Evolutionary conservation across 768 basidiomycete species (phyloP).

Genomic region (Auricularia sp.): DNA sequence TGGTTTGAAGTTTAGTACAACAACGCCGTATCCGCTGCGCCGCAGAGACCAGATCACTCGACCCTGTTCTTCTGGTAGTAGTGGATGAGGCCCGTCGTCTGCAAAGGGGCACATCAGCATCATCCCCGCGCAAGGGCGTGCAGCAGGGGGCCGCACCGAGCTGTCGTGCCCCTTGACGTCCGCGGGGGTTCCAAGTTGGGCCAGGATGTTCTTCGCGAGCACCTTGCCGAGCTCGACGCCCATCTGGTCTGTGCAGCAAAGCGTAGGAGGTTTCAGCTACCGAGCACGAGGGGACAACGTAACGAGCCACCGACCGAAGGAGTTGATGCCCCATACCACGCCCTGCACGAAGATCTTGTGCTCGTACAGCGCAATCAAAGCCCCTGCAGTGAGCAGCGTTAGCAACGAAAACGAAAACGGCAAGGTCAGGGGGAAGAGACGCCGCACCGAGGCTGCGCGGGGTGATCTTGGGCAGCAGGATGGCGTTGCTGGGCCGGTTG

Average conservation of each 20-base stretch:
- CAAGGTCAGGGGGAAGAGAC: slow-evolving; percentile 2
- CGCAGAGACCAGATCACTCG: slow-evolving; percentile 33
- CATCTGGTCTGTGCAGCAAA: slow-evolving; percentile 73
- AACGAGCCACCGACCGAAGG: slow-evolving; percentile 57
- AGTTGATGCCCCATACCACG: slow-evolving; percentile 97
- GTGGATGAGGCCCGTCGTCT: slow-evolving; percentile 95
- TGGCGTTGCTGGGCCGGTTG: slow-evolving; percentile 92
- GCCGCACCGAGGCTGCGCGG: slow-evolving; percentile 74
- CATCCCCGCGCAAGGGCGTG: background rate
- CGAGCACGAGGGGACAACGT: too few species aligned
- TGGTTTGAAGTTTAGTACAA: background rate
- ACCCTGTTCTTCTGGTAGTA: slow-evolving; percentile 88
- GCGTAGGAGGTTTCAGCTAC: too few species aligned
- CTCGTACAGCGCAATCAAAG: slow-evolving; percentile 86
- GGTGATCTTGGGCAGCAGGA: slow-evolving; percentile 88
- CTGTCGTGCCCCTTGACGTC: slow-evolving; percentile 85
- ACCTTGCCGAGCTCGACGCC: slow-evolving; percentile 98
- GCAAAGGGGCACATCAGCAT: slow-evolving; percentile 7
- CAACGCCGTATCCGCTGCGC: background rate
- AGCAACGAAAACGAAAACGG: too few species aligned
- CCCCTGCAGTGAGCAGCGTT: slow-evolving; percentile 27
- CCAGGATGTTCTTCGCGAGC: slow-evolving; percentile 90
- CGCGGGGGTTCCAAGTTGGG: slow-evolving; percentile 68
- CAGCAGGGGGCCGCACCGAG: slow-evolving; percentile 36
- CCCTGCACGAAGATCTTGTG: slow-evolving; percentile 99